Conservation (phyloP, 805 yeast species). For the Myxozyma kluyveri region DNA sequence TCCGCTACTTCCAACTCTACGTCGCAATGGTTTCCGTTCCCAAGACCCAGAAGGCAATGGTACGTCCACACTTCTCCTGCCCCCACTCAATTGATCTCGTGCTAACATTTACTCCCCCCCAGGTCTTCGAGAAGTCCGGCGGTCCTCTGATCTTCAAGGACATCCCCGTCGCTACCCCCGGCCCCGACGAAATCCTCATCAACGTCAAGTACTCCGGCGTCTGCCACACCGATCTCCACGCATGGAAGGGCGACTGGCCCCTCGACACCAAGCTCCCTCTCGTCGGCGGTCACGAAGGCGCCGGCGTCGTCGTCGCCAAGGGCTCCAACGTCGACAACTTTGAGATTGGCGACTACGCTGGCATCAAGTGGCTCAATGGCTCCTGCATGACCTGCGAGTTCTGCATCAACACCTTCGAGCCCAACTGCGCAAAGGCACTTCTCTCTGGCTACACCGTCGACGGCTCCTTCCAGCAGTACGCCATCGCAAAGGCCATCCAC, state of each 20-base stretch:
- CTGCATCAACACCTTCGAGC: constrained; percentile 64
- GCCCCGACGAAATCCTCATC: constrained; percentile 71
- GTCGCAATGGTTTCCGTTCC: constrained; percentile 44
- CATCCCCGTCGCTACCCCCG: constrained; percentile 77
- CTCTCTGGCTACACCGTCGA: constrained; percentile 86
- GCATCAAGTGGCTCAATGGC: constrained; percentile 79
- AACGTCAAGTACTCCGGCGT: constrained; percentile 87
- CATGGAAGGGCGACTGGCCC: constrained; percentile 95
- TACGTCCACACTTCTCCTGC: not conserved
- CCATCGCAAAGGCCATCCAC: constrained; percentile 82
- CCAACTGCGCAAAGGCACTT: constrained; percentile 66
- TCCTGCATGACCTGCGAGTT: constrained; percentile 75
- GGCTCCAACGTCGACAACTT: constrained; percentile 68
- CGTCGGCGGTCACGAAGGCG: constrained; percentile 90
- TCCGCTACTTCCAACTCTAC: not conserved
- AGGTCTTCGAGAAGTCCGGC: constrained; percentile 28
- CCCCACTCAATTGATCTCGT: not conserved
- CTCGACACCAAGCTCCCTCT: constrained; percentile 66
- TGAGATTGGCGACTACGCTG: constrained; percentile 77
- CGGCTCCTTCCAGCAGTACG: constrained; percentile 89
- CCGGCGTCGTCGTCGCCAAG: constrained; percentile 76
- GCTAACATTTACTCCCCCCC: not conserved
- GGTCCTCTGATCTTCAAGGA: constrained; percentile 51
- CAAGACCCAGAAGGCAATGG: constrained; percentile 66
- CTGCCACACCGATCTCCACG: constrained; percentile 92